phyloP scores from a whole-genome alignment of 352 stramenopile species.

The Pythium grandisporangium region DNA sequence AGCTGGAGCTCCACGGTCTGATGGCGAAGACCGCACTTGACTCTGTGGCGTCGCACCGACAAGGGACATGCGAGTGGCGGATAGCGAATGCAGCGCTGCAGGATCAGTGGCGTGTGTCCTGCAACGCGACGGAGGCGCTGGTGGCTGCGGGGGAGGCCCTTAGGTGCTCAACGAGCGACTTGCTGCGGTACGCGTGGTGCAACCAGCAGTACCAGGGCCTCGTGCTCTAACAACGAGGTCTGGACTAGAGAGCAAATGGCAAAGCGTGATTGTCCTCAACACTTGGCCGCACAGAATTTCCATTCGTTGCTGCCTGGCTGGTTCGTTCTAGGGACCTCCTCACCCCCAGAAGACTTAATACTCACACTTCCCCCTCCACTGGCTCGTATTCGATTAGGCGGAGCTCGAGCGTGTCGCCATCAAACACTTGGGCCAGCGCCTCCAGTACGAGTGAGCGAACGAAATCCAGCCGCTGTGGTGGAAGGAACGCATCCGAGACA shows the following conservation, averaged over 20 bases:
- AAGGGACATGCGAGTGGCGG: conserved; percentile 32
- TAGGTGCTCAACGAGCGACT: conserved; percentile 28
- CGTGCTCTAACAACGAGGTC: no score
- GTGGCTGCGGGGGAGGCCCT: conserved; percentile 10
- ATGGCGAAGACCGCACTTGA: conserved; percentile 17
- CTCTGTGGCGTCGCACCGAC: conserved; percentile 9
- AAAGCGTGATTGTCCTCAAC: no score
- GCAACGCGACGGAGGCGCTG: conserved; percentile 15
- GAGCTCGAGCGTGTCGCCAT: conserved; percentile 18
- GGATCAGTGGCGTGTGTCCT: conserved; percentile 29
- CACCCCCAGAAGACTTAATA: no score
- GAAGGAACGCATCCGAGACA: conserved; percentile 60
- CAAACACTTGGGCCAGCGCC: conserved; percentile 32
- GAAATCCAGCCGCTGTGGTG: conserved; percentile 39
- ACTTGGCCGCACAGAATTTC: no score
- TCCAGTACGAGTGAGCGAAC: conserved; percentile 35
- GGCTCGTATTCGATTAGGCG: conserved; percentile 62
- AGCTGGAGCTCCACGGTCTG: conserved; percentile 27
- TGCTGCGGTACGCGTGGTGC: conserved; percentile 52
- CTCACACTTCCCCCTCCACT: no score
- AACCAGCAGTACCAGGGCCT: conserved; percentile 39
- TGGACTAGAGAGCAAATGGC: no score
- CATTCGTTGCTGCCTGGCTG: no score
- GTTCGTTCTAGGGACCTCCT: no score
- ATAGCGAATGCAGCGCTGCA: conserved; percentile 25